Conservation (phyloP, 768 basidiomycete species). For the Amanita exitialis region DNA sequence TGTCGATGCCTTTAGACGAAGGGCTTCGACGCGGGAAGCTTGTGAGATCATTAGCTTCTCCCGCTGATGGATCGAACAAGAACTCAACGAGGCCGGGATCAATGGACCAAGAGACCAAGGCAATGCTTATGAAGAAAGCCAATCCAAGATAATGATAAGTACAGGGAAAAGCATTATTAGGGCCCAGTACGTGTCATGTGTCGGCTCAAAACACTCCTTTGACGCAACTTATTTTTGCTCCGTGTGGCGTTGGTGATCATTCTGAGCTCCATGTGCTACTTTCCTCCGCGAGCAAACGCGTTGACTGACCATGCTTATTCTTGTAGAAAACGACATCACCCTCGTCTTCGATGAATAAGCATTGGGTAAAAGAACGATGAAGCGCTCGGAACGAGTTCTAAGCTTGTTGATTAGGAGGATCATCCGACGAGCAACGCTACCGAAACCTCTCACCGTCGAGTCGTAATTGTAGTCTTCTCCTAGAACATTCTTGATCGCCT, state of each 20-base stretch:
- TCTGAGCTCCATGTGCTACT: not conserved
- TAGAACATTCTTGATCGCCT: constrained; percentile 40
- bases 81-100: not conserved
- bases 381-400: constrained; percentile 50
- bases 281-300: constrained; percentile 19
- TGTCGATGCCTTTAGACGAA: not conserved
- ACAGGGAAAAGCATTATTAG: not conserved
- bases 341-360: constrained; percentile 55
- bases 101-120: not conserved
- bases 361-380: constrained; percentile 50
- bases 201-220: not conserved
- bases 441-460: constrained; percentile 33
- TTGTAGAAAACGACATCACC: constrained; percentile 56
- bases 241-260: not conserved
- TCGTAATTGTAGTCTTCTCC: constrained; percentile 53
- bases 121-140: not conserved
- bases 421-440: not conserved
- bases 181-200: too few relatives aligned
- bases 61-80: constrained; percentile 1
- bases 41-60: constrained; percentile 1
- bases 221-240: not conserved
- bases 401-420: constrained; percentile 4
- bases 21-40: constrained; percentile 1
- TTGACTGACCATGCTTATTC: constrained; percentile 35
- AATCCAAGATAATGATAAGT: not conserved